Evolutionary conservation across 495 filamentous ascomycete species (phyloP).

Genomic region (Astrothelium subdiscretum): DNA sequence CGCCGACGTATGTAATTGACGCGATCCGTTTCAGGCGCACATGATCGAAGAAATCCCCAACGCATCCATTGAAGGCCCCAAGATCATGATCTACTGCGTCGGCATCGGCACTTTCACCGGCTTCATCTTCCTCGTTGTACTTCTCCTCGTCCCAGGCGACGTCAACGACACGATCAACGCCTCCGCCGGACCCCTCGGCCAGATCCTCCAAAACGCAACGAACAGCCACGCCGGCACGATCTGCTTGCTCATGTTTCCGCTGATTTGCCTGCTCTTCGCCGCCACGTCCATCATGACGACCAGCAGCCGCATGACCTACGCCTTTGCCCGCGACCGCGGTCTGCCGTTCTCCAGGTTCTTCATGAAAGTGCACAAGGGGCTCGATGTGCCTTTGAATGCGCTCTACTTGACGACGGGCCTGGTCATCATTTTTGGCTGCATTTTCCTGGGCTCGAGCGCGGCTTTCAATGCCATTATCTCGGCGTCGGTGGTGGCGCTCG

Average conservation of each 20-base stretch:
- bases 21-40: constrained; percentile 15
- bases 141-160: constrained; percentile 52
- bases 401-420: constrained; percentile 52
- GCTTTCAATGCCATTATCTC: constrained; percentile 60
- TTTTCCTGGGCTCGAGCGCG: constrained; percentile 64
- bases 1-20: background rate
- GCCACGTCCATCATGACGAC: constrained; percentile 65
- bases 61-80: constrained; percentile 51
- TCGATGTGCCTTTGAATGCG: constrained; percentile 59
- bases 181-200: constrained; percentile 51
- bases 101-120: constrained; percentile 57
- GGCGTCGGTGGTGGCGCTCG: constrained; percentile 57
- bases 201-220: constrained; percentile 62
- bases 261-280: constrained; percentile 62
- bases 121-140: constrained; percentile 52
- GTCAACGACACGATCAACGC: constrained; percentile 50
- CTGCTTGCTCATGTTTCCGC: constrained; percentile 61
- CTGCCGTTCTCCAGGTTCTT: constrained; percentile 56
- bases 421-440: constrained; percentile 57
- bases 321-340: constrained; percentile 62
- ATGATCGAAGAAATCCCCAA: constrained; percentile 62
- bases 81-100: constrained; percentile 63
- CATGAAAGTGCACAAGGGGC: constrained; percentile 47
- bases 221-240: constrained; percentile 51
- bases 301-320: constrained; percentile 64